A percentile compares a stretch with the other conserved stretches of the same genome.
These are phyloP conservation scores for Tulasnella sp. DNA, from an alignment of 768 basidiomycete genomes.

Conservation along the genomic window DNA sequence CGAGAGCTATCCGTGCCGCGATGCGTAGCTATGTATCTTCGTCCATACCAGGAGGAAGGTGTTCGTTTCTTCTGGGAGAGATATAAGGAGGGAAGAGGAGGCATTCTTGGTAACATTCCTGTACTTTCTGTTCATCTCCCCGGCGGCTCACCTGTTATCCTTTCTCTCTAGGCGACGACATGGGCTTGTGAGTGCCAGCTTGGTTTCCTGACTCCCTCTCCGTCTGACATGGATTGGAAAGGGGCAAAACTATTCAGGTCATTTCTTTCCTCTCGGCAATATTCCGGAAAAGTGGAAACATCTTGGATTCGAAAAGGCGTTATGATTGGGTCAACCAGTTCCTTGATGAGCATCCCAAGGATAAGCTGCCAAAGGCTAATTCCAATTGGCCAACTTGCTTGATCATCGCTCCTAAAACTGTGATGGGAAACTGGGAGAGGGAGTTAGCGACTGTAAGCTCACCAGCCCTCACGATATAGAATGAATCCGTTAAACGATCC, in stretches of 20 bases:
- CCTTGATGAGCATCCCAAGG: constrained; percentile 29
- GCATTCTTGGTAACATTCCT: constrained; percentile 51
- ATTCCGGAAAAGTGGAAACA: constrained; percentile 71
- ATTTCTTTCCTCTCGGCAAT: constrained; percentile 85
- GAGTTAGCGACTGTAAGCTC: constrained; percentile 69
- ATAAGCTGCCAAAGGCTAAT: constrained; percentile 56
- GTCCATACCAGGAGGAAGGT: constrained; percentile 86
- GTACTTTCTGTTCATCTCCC: background rate
- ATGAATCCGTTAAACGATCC: background rate
- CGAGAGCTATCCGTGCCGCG: constrained; percentile 26
- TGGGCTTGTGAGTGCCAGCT: constrained; percentile 60
- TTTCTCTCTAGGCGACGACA: constrained; percentile 54
- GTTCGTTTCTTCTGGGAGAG: constrained; percentile 70
- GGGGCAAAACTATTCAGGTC: constrained; percentile 92
- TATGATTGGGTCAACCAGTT: constrained; percentile 53
- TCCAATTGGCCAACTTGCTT: constrained; percentile 78
- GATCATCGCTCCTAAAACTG: constrained; percentile 77
- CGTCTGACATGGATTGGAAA: background rate
- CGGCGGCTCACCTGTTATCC: background rate
- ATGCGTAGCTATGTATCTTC: constrained; percentile 72
- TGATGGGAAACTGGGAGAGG: constrained; percentile 82
- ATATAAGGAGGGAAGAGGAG: constrained; percentile 62
- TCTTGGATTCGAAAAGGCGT: constrained; percentile 58
- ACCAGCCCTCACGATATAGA: background rate
- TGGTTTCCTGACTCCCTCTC: constrained; percentile 18